Evolutionary conservation across 306 rosid genomes (phyloP).

Genomic region (Prunus dulcis): DNA sequence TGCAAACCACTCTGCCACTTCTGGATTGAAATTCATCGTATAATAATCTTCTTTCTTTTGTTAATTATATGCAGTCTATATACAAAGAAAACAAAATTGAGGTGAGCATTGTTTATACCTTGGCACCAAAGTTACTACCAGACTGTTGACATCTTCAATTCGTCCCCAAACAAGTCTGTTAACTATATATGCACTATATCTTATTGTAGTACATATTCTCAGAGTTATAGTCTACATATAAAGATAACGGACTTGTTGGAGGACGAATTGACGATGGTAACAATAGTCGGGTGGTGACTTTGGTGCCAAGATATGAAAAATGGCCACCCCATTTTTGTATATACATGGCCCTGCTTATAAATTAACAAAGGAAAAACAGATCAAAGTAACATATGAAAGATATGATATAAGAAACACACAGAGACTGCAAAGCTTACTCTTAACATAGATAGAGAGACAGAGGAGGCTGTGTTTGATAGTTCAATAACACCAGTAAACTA

Average conservation of each 20-base stretch:
- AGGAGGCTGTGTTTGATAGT: neutral
- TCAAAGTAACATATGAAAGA: no score
- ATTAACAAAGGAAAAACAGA: no score
- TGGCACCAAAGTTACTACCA: constrained; percentile 17
- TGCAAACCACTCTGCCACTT: no score
- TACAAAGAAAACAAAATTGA: neutral
- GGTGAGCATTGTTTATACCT: neutral
- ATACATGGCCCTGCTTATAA: no score
- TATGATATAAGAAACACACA: neutral
- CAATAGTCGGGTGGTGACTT: neutral
- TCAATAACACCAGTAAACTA: neutral
- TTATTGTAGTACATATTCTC: no score
- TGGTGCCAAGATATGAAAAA: constrained; percentile 7
- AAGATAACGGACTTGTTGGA: neutral
- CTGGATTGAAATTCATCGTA: no score
- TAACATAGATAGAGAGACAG: no score
- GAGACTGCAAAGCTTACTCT: neutral
- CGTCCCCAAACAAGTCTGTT: neutral
- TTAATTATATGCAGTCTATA: neutral
- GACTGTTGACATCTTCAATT: neutral
- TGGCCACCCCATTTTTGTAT: neutral
- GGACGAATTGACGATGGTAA: neutral
- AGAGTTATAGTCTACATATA: neutral
- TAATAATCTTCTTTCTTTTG: neutral
- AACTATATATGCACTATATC: neutral